These are phyloP conservation scores for Atkinsonella hypoxylon DNA, from an alignment of 2,329 filamentous ascomycete genomes.

Conservation along the genomic window DNA sequence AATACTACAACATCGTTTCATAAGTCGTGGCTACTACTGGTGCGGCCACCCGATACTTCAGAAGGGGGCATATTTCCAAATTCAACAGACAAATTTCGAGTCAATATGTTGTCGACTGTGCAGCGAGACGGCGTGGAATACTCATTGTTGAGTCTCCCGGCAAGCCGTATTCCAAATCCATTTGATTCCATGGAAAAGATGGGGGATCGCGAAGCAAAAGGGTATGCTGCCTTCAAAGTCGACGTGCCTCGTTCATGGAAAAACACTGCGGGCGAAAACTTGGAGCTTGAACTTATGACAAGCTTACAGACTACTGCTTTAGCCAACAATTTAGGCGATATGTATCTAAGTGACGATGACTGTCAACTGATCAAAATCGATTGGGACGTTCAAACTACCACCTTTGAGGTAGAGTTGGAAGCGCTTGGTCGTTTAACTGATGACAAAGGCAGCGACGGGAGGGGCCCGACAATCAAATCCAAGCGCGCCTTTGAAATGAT, in stretches of 20 bases:
- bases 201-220: slow-evolving; percentile 6
- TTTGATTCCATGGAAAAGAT: slow-evolving; percentile 14
- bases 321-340: slow-evolving; percentile 10
- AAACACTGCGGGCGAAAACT: slow-evolving; percentile 11
- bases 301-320: slow-evolving; percentile 49
- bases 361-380: slow-evolving; percentile 15
- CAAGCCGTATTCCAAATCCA: slow-evolving; percentile 19
- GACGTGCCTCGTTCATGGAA: slow-evolving; percentile 21
- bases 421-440: slow-evolving; percentile 16
- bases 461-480: slow-evolving; percentile 11
- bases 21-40: slow-evolving; percentile 21
- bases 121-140: slow-evolving; percentile 11
- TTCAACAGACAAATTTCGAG: slow-evolving; percentile 15
- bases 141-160: slow-evolving; percentile 15
- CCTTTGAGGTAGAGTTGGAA: slow-evolving; percentile 22
- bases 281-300: slow-evolving; percentile 42
- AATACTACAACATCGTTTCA: slow-evolving; percentile 17
- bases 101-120: slow-evolving; percentile 16
- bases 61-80: slow-evolving; percentile 16
- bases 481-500: slow-evolving; percentile 22
- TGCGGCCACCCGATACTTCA: slow-evolving; percentile 12
- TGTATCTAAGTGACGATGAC: slow-evolving; percentile 9
- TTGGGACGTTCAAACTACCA: slow-evolving; percentile 16
- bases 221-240: slow-evolving; percentile 21
- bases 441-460: slow-evolving; percentile 9